A percentile compares a stretch with the other conserved stretches of the same genome.
phyloP scores from a whole-genome alignment of 371 early-diverging fungal species.

The Mucor circinelloides region DNA sequence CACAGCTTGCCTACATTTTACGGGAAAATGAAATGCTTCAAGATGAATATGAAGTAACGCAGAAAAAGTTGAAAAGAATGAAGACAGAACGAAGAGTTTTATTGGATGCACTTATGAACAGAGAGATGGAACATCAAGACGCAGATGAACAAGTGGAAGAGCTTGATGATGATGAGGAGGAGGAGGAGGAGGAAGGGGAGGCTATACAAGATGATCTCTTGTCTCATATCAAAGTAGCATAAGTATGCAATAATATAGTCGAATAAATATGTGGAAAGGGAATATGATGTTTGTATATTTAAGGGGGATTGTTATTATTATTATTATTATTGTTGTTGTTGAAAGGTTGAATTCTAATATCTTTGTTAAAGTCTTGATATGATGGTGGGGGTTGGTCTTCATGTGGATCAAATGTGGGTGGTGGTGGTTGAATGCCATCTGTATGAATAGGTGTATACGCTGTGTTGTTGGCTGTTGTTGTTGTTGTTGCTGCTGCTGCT shows the following conservation, averaged over 20 bases:
- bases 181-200: neutral
- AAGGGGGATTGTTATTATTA: neutral
- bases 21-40: conserved; percentile 62
- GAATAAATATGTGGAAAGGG: neutral
- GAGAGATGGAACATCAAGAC: neutral
- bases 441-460: neutral
- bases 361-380: conserved; percentile 32
- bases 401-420: conserved; percentile 2
- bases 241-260: neutral
- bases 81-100: conserved; percentile 55
- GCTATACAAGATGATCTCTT: neutral
- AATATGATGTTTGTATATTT: neutral
- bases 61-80: conserved; percentile 52
- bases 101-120: conserved; percentile 50
- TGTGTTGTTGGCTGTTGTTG: neutral
- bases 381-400: conserved; percentile 28
- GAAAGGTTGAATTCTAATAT: conserved; percentile 14
- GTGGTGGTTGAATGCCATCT: neutral
- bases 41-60: conserved; percentile 49
- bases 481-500: neutral
- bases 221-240: neutral
- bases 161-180: neutral
- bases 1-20: conserved; percentile 55
- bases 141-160: neutral
- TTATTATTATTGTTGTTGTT: conserved; percentile 4